Conservation (phyloP, 495 filamentous ascomycete genomes). For the Chaetomium fimeti region DNA sequence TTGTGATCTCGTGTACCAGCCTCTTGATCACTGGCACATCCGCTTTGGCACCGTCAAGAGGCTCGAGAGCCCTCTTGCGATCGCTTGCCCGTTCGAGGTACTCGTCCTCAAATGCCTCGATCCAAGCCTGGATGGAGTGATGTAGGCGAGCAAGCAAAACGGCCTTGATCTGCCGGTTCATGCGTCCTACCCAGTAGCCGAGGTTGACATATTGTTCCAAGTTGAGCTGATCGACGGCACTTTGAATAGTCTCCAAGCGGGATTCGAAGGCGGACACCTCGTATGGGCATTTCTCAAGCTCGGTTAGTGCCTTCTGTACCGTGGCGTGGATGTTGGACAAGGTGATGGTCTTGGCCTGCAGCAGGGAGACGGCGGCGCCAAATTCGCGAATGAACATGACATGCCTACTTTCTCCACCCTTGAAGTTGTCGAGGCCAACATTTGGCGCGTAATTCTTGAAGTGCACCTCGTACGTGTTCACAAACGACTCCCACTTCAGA, state of each 20-base stretch:
- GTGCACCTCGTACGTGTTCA: conserved; percentile 91
- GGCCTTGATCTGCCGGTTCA: conserved; percentile 78
- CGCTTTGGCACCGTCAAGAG: conserved; percentile 37
- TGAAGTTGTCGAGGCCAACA: conserved; percentile 59
- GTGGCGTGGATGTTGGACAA: conserved; percentile 75
- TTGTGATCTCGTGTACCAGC: conserved; percentile 85
- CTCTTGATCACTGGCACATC: conserved; percentile 60
- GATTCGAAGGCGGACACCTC: conserved; percentile 69
- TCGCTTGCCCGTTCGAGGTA: conserved; percentile 50
- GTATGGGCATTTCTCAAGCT: conserved; percentile 85
- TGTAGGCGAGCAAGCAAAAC: conserved; percentile 74
- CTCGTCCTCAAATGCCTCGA: conserved; percentile 70
- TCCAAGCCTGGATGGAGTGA: conserved; percentile 80
- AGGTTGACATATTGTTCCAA: conserved; percentile 94
- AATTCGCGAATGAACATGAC: conserved; percentile 96
- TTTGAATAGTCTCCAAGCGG: conserved; percentile 80
- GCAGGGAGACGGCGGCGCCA: conserved; percentile 72
- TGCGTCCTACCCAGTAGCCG: conserved; percentile 76
- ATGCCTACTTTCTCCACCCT: conserved; percentile 80
- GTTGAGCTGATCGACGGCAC: conserved; percentile 89
- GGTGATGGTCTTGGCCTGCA: conserved; percentile 80
- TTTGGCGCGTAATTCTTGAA: conserved; percentile 62
- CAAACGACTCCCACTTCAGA: conserved; percentile 93
- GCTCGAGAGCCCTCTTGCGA: conserved; percentile 44
- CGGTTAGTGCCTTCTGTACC: conserved; percentile 75